phyloP scores from a whole-genome alignment of 306 rosid genomes.

The Morella rubra region DNA sequence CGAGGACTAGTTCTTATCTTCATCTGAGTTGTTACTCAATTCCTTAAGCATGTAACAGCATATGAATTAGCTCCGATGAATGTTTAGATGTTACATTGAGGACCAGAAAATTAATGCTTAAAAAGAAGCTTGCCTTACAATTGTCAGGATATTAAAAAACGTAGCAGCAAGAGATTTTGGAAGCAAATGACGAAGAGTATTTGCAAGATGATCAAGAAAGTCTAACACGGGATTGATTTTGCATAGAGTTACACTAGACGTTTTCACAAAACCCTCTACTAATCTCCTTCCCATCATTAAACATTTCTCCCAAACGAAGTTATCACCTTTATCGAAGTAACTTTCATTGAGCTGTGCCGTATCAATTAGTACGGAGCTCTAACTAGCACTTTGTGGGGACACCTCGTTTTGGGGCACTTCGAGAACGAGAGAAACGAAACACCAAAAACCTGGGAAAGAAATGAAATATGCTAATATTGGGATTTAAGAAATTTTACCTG shows the following conservation, averaged over 20 bases:
- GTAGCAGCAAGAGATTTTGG: neutral
- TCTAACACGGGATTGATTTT: too few relatives aligned
- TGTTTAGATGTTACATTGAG: neutral
- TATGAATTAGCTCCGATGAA: neutral
- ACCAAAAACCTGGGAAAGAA: neutral
- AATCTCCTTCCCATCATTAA: neutral
- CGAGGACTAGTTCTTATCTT: too few relatives aligned
- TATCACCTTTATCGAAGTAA: neutral
- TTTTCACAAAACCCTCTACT: neutral
- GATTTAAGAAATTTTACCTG: conserved; percentile 33
- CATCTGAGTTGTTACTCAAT: too few relatives aligned
- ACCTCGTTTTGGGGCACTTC: neutral
- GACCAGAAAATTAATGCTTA: neutral
- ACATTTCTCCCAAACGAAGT: neutral
- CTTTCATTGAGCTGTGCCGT: neutral
- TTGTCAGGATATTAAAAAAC: neutral
- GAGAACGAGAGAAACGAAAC: neutral
- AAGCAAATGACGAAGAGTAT: too few relatives aligned
- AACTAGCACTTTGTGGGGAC: neutral
- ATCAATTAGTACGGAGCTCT: neutral
- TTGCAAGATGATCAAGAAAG: too few relatives aligned
- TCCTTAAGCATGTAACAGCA: neutral
- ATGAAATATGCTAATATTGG: neutral
- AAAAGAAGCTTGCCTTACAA: neutral
- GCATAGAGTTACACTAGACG: too few relatives aligned